phyloP scores from a whole-genome alignment of 2,329 filamentous ascomycete species.

The Ilyonectria robusta region DNA sequence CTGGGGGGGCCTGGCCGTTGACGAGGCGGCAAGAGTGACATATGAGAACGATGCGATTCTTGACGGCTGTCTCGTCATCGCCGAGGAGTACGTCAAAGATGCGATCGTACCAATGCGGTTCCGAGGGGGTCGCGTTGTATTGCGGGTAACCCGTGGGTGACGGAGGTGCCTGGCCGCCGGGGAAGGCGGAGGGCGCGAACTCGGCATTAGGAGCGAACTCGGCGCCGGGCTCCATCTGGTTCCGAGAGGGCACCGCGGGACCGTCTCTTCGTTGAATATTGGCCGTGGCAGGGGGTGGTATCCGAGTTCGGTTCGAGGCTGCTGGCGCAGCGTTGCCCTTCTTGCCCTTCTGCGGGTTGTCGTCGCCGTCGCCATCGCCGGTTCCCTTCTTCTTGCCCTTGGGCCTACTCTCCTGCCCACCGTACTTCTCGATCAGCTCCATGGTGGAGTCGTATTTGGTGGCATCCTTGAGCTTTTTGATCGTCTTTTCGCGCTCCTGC shows the following conservation, averaged over 20 bases:
- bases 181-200: constrained; percentile 54
- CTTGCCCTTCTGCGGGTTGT: constrained; percentile 30
- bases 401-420: constrained; percentile 71
- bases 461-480: constrained; percentile 93
- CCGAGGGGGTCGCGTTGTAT: constrained; percentile 47
- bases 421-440: constrained; percentile 94
- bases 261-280: constrained; percentile 67
- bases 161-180: constrained; percentile 40
- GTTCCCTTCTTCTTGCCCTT: constrained; percentile 51
- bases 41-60: constrained; percentile 91
- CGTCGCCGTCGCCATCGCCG: constrained; percentile 27
- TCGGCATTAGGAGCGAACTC: constrained; percentile 83
- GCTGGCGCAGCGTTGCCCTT: constrained; percentile 32
- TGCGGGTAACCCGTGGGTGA: constrained; percentile 27
- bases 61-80: constrained; percentile 93
- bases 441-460: constrained; percentile 97
- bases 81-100: constrained; percentile 92
- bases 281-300: constrained; percentile 73
- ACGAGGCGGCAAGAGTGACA: constrained; percentile 87
- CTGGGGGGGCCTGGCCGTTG: constrained; percentile 95
- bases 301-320: constrained; percentile 59
- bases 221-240: constrained; percentile 60
- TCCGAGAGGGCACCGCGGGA: constrained; percentile 46
- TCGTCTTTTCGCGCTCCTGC: constrained; percentile 86
- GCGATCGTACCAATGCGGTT: constrained; percentile 91